Evolutionary conservation across 2,329 filamentous ascomycete species (phyloP).

Genomic region (Penicillium sp.): DNA sequence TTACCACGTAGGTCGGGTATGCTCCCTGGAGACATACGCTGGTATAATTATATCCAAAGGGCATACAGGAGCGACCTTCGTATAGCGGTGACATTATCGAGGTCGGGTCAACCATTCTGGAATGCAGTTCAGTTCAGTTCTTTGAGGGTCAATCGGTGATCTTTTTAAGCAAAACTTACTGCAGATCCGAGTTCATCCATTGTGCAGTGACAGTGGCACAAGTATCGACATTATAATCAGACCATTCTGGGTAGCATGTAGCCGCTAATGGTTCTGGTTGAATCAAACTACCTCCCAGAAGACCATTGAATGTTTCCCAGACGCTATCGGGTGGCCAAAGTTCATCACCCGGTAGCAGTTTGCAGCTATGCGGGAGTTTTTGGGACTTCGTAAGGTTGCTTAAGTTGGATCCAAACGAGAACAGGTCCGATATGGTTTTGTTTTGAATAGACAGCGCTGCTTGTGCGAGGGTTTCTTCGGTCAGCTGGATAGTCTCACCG

Average conservation of each 20-base stretch:
- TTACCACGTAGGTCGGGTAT: slow-evolving; percentile 32
- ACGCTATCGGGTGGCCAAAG: slow-evolving; percentile 36
- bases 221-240: not conserved
- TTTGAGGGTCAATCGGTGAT: not conserved
- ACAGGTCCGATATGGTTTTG: not conserved
- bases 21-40: slow-evolving; percentile 26
- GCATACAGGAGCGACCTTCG: slow-evolving; percentile 29
- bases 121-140: not conserved
- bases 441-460: not conserved
- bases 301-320: slow-evolving; percentile 36
- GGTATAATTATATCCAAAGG: slow-evolving; percentile 20
- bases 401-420: not conserved
- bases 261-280: slow-evolving; percentile 28
- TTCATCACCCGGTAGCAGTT: slow-evolving; percentile 18
- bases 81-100: slow-evolving; percentile 31
- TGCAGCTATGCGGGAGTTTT: not conserved
- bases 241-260: slow-evolving; percentile 24
- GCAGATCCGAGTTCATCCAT: not conserved
- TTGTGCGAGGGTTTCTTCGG: not conserved
- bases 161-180: not conserved
- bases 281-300: slow-evolving; percentile 33
- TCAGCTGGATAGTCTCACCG: not conserved
- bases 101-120: slow-evolving; percentile 20
- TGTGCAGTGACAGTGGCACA: not conserved
- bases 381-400: not conserved